A percentile compares a stretch with the other conserved stretches of the same genome.
Evolutionary conservation across 176 grass and related monocot species (phyloP).

Genomic region (Juncus effusus): DNA sequence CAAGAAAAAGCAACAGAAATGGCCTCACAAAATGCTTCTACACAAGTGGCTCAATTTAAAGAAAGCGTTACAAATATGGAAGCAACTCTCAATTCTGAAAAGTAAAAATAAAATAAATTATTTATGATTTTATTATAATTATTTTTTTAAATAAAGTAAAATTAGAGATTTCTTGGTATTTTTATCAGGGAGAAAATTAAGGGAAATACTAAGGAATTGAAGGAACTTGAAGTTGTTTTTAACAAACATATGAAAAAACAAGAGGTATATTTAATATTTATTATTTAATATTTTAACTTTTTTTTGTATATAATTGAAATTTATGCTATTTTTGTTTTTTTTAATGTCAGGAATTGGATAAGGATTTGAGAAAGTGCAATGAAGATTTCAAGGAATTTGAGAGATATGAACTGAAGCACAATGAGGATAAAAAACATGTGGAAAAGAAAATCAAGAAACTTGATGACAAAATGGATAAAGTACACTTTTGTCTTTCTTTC

Average conservation of each 20-base stretch:
- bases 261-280: constrained; percentile 50
- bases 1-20: constrained; percentile 79
- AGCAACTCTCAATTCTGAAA: constrained; percentile 54
- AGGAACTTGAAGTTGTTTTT: constrained; percentile 60
- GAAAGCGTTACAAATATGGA: constrained; percentile 56
- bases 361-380: constrained; percentile 76
- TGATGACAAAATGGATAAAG: constrained; percentile 84
- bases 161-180: constrained; percentile 10
- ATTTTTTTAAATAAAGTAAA: constrained; percentile 1
- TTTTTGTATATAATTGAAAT: constrained; percentile 4
- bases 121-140: constrained; percentile 3
- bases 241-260: constrained; percentile 76
- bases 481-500: constrained; percentile 28
- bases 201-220: constrained; percentile 52
- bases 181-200: constrained; percentile 67
- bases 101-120: constrained; percentile 36
- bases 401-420: constrained; percentile 71
- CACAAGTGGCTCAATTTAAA: constrained; percentile 51
- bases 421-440: constrained; percentile 87
- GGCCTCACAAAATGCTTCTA: constrained; percentile 70
- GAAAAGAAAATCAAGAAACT: constrained; percentile 88
- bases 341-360: constrained; percentile 64
- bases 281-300: constrained; percentile 15
- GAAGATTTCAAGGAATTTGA: constrained; percentile 95
- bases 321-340: constrained; percentile 26